These are phyloP conservation scores for Leptodontidium sp. DNA, from an alignment of 2,329 filamentous ascomycete species.

Conservation along the genomic window DNA sequence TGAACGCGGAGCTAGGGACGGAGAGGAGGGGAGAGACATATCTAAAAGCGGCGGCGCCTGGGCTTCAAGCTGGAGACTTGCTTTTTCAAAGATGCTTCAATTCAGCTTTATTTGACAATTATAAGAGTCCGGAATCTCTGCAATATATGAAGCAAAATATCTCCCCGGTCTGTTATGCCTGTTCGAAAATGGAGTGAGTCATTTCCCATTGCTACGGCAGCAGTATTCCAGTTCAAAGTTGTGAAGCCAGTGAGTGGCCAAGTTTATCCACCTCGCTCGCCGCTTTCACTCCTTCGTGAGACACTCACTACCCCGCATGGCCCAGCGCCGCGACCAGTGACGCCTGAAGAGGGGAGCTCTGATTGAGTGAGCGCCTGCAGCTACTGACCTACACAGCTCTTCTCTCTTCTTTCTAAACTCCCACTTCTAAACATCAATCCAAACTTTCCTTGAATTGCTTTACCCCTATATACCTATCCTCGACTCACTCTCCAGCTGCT, in stretches of 20 bases:
- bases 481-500: not conserved
- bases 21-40: not conserved
- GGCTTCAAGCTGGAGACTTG: not conserved
- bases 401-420: not conserved
- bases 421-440: not conserved
- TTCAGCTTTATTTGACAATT: too few relatives aligned
- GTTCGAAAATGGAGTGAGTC: too few relatives aligned
- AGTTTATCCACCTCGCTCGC: not conserved
- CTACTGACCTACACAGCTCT: not conserved
- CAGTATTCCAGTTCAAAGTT: too few relatives aligned
- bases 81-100: too few relatives aligned
- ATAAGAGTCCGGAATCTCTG: too few relatives aligned
- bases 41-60: not conserved
- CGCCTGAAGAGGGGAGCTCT: not conserved
- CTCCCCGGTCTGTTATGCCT: not conserved
- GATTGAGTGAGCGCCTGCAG: not conserved
- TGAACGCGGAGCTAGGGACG: conserved; percentile 11
- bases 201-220: not conserved
- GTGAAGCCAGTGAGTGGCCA: too few relatives aligned
- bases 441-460: conserved; percentile 1
- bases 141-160: not conserved
- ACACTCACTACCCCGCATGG: conserved; percentile 7
- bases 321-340: not conserved
- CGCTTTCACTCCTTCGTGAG: not conserved
- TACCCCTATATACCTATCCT: not conserved